phyloP scores from a whole-genome alignment of 768 basidiomycete species.

The Boletus pseudo-olivaceus region DNA sequence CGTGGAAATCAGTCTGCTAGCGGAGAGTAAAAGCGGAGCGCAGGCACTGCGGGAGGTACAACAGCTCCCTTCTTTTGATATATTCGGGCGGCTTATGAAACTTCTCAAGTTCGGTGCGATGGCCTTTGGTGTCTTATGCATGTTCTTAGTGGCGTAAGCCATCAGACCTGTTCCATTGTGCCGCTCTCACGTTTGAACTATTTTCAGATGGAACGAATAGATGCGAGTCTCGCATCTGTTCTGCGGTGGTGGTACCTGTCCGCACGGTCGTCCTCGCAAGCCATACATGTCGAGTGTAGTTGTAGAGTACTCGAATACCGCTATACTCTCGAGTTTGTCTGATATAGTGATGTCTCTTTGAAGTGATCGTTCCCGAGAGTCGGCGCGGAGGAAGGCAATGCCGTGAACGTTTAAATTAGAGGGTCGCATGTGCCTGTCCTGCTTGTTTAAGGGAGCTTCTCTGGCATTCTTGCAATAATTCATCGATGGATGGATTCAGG shows the following conservation, averaged over 20 bases:
- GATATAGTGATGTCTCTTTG: background rate
- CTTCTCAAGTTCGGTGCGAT: conserved; percentile 78
- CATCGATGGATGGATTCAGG: conserved; percentile 13
- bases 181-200: conserved; percentile 18
- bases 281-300: background rate
- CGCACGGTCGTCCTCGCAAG: background rate
- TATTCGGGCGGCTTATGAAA: conserved; percentile 17
- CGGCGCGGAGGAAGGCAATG: conserved; percentile 12
- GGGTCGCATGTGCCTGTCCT: conserved; percentile 12
- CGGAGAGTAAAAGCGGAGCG: conserved; percentile 81
- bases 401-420: conserved; percentile 30
- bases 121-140: conserved; percentile 86
- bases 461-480: conserved; percentile 1
- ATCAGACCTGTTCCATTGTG: conserved; percentile 10
- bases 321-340: background rate
- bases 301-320: conserved; percentile 9
- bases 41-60: conserved; percentile 88
- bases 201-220: conserved; percentile 75
- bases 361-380: conserved; percentile 8
- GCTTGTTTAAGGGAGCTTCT: conserved; percentile 7
- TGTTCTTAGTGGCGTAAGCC: conserved; percentile 89
- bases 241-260: conserved; percentile 2
- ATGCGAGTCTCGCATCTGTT: conserved; percentile 16
- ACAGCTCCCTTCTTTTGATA: conserved; percentile 7
- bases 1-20: conserved; percentile 56